Conservation (phyloP, 108 stramenopile species). For the Cyclotella choctawhatcheeana region DNA sequence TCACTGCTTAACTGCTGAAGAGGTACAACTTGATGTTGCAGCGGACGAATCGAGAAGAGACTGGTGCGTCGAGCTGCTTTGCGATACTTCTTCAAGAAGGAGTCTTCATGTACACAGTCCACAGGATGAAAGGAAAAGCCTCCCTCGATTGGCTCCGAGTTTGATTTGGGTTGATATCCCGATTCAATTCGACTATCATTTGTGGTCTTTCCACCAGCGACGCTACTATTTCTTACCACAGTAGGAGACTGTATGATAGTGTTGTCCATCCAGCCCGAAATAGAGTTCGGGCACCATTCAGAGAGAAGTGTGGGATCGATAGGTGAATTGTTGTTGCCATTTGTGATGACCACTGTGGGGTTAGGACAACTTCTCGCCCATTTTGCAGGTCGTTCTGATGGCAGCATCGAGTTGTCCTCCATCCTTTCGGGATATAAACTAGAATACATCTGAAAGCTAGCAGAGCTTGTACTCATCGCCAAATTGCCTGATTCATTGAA, state of each 20-base stretch:
- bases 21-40: background rate
- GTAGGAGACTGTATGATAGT: too few species aligned
- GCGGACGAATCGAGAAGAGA: slow-evolving; percentile 1
- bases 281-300: background rate
- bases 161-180: background rate
- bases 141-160: background rate
- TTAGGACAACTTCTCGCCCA: background rate
- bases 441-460: background rate
- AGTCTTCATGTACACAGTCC: background rate
- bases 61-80: background rate
- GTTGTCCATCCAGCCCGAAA: background rate
- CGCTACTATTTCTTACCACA: too few species aligned
- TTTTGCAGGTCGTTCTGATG: background rate
- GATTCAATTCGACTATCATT: background rate
- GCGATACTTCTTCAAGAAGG: slow-evolving; percentile 6
- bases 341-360: background rate
- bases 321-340: background rate
- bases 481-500: background rate
- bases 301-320: background rate
- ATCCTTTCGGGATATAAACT: background rate
- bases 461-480: background rate
- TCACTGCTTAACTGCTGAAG: background rate
- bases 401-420: background rate
- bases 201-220: too few species aligned
- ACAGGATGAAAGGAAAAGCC: slow-evolving; percentile 3